Conservation (phyloP, 495 filamentous ascomycete species). For the Sporormia fimetaria region DNA sequence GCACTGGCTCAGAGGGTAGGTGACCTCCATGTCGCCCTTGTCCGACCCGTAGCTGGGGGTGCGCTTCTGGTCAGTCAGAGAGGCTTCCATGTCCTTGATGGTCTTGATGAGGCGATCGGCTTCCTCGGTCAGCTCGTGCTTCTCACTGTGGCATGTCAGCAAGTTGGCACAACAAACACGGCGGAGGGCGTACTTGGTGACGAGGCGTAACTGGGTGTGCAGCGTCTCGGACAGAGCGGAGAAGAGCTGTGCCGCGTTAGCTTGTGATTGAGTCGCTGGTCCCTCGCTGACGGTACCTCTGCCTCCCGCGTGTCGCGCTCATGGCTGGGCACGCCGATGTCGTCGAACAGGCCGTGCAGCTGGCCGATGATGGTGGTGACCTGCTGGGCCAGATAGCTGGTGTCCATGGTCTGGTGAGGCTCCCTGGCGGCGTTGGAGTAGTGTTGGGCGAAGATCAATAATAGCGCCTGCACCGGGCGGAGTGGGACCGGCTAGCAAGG, state of each 20-base stretch:
- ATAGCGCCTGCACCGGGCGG: no score
- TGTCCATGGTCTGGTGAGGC: constrained; percentile 58
- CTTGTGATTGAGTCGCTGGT: background rate
- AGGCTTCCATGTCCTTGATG: constrained; percentile 87
- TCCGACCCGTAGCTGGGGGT: constrained; percentile 50
- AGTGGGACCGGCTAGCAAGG: no score
- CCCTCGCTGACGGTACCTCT: constrained; percentile 48
- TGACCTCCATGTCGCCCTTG: constrained; percentile 58
- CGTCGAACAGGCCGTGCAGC: constrained; percentile 87
- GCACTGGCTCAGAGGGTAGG: constrained; percentile 69
- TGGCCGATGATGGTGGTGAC: constrained; percentile 83
- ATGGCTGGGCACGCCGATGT: constrained; percentile 83
- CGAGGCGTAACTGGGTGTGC: constrained; percentile 67
- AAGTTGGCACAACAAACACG: background rate
- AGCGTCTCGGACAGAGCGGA: constrained; percentile 76
- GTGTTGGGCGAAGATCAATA: no score
- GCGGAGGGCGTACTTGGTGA: constrained; percentile 44
- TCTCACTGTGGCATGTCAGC: constrained; percentile 49
- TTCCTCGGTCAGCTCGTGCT: constrained; percentile 74
- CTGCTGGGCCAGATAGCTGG: constrained; percentile 82
- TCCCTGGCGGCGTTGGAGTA: no score
- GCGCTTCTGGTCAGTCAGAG: constrained; percentile 62
- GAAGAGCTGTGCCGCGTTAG: constrained; percentile 55
- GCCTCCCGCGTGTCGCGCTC: constrained; percentile 80
- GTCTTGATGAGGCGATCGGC: constrained; percentile 71